Evolutionary conservation across 169 alveolate species (phyloP).

Genomic region (Cryptosporidium xiaoi): DNA sequence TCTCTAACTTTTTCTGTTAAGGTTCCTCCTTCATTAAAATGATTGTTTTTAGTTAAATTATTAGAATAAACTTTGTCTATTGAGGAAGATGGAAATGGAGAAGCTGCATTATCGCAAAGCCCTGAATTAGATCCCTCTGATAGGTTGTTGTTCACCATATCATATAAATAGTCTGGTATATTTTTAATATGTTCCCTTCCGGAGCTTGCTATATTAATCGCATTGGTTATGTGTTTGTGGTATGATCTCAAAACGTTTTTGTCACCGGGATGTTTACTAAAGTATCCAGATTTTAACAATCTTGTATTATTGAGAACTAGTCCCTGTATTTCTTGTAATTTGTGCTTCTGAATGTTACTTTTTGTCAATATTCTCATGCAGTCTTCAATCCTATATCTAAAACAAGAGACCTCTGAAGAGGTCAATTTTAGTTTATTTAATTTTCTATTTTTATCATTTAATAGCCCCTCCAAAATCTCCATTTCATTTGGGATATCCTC

Average conservation of each 20-base stretch:
- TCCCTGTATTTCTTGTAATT: constrained; percentile 66
- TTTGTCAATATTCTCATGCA: constrained; percentile 56
- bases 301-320: constrained; percentile 47
- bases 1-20: constrained; percentile 55
- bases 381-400: constrained; percentile 66
- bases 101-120: neutral
- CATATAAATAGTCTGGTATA: constrained; percentile 42
- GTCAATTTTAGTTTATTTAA: constrained; percentile 42
- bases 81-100: constrained; percentile 1
- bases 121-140: neutral
- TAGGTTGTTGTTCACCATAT: constrained; percentile 27
- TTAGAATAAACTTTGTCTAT: neutral
- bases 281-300: constrained; percentile 62
- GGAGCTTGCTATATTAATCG: constrained; percentile 26
- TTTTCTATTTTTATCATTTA: constrained; percentile 22
- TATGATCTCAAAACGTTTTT: constrained; percentile 48
- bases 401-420: constrained; percentile 65
- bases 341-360: constrained; percentile 49
- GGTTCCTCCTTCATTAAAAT: neutral
- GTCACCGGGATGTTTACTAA: constrained; percentile 67
- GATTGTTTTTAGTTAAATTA: neutral
- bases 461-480: constrained; percentile 34
- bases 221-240: constrained; percentile 59
- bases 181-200: constrained; percentile 59
- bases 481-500: constrained; percentile 60